Evolutionary conservation across 2,329 filamentous ascomycete species (phyloP).

Genomic region (Stagonosporopsis tanaceti): DNA sequence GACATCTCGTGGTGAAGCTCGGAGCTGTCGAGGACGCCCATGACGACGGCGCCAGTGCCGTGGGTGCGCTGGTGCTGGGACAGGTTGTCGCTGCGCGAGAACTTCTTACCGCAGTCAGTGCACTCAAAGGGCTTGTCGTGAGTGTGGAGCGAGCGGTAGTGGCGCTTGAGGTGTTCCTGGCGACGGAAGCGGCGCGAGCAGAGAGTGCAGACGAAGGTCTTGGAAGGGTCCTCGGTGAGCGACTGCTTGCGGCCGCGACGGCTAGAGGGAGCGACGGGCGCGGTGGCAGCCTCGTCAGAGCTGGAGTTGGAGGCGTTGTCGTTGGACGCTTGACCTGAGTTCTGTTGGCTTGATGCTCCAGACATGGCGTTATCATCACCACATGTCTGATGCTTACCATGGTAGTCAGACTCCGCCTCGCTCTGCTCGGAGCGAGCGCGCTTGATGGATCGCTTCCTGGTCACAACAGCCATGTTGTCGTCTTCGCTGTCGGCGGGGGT

Average conservation of each 20-base stretch:
- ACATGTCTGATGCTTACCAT: slow-evolving; percentile 45
- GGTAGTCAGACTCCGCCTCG: slow-evolving; percentile 48
- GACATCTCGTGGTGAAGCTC: slow-evolving; percentile 63
- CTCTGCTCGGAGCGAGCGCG: slow-evolving; percentile 40
- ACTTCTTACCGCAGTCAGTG: slow-evolving; percentile 98
- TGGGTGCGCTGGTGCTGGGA: slow-evolving; percentile 96
- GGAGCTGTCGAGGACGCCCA: slow-evolving; percentile 82
- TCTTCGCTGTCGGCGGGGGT: slow-evolving; percentile 66
- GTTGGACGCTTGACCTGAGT: slow-evolving; percentile 38
- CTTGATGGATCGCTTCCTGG: slow-evolving; percentile 42
- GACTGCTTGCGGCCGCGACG: slow-evolving; percentile 98
- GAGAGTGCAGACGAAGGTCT: slow-evolving; percentile 96
- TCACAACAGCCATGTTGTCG: slow-evolving; percentile 38
- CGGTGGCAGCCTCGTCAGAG: slow-evolving; percentile 51
- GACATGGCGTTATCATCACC: slow-evolving; percentile 46
- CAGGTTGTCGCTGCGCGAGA: slow-evolving; percentile 96
- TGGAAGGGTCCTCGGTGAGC: slow-evolving; percentile 94
- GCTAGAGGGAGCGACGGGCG: slow-evolving; percentile 64
- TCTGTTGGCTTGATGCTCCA: slow-evolving; percentile 48
- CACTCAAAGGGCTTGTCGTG: slow-evolving; percentile 99
- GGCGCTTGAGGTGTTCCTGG: slow-evolving; percentile 97
- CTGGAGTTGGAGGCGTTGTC: slow-evolving; percentile 58
- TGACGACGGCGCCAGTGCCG: slow-evolving; percentile 85
- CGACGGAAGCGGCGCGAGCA: slow-evolving; percentile 97
- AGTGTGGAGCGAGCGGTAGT: slow-evolving; percentile 97